Conservation (phyloP, 176 grass and related monocot genomes). For the Zea mays region Zm-B73-REFERENCE-NAM-5.0 NC_050096.1:54387001-54387500, state of each 20-base stretch:
- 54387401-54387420: constrained; percentile 80
- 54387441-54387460: constrained; percentile 77
- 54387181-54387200: constrained; percentile 91
- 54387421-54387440: constrained; percentile 73
- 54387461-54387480: constrained; percentile 75
- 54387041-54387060: constrained; percentile 69
- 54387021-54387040: constrained; percentile 62
- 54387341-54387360: constrained; percentile 77
- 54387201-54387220: constrained; percentile 95
- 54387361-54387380: constrained; percentile 81
- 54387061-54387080: constrained; percentile 76
- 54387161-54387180: constrained; percentile 79
- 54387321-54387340: constrained; percentile 57
- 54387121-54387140: constrained; percentile 59
- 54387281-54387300: constrained; percentile 76
- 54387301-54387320: constrained; percentile 48
- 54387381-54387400: constrained; percentile 91
- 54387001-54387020: constrained; percentile 46
- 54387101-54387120: constrained; percentile 70
- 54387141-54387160: constrained; percentile 87
- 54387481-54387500: constrained; percentile 76
- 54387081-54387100: constrained; percentile 56
- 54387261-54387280: constrained; percentile 87
- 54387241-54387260: constrained; percentile 80
- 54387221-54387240: constrained; percentile 82